Evolutionary conservation across 2,329 filamentous ascomycete species (phyloP), one percentile per base, ranked within the genome.

Genomic region (Phialocephala subalpina): DNA sequence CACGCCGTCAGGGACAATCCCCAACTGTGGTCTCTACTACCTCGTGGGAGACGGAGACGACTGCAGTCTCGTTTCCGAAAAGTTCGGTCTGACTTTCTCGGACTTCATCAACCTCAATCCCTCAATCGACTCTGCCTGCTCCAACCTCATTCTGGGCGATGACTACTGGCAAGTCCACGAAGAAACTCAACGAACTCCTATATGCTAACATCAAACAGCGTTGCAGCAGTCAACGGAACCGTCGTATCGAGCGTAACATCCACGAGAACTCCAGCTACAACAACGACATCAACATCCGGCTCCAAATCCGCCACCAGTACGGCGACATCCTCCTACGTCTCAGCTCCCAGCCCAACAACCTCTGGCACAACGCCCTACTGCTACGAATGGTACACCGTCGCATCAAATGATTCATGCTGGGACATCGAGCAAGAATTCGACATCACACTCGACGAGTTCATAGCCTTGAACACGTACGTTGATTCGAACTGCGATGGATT

Each of bases 1-100:
- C 9, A 62, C 62, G 18, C 58, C 58, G 42, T 40, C n/a, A 49
- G 60, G 65, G 7, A 61, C 53, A 8, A 62, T 63, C 38, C n/a
- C 36, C 5, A 60, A 63, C 35, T 66, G 64, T 36, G 60, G 47
- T 20, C 29, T 27, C 6, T 60, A 57, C 14, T 61, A 60, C 40
- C 12, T 42, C 22, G 58, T 47, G 16, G 35, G 12, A 29, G n/a
- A 18, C 33, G 63, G 63, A 22, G 57, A 64, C 33, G 27, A 47
- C 29, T 64, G 45, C 27, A 42, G 49, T 47, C 53, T 57, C 27
- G n/a, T 57, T 18, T 33, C 5, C 18, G 12, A 42, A 12, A 42
- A 42, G 12, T 42, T 16, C 38, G 38, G 38, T 6, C 38, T 42
- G 18, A 42, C 38, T 42, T 42, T 42, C 12, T 42, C 38, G 38